phyloP scores from a whole-genome alignment of 306 rosid genomes.

The Gillenia trifoliata region DNA sequence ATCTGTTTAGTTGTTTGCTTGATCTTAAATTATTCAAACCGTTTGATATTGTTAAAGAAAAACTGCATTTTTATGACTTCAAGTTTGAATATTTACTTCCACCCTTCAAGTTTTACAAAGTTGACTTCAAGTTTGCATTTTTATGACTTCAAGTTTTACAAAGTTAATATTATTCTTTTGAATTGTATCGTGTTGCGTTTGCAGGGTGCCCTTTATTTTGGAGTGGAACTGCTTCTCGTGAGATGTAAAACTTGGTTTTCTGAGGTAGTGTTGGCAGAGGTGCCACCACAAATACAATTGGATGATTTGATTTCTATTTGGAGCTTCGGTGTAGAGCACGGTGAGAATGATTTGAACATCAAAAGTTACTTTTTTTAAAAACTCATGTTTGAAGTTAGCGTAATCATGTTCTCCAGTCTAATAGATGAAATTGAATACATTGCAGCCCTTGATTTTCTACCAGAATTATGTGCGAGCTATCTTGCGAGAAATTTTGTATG shows the following conservation, averaged over 20 bases:
- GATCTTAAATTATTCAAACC: neutral
- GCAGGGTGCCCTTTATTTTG: conserved; percentile 83
- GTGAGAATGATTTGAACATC: conserved; percentile 25
- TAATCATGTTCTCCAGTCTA: conserved; percentile 24
- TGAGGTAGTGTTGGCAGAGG: conserved; percentile 34
- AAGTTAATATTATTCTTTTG: too few species aligned
- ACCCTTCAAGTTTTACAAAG: too few species aligned
- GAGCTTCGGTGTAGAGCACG: conserved; percentile 55
- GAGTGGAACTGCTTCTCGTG: conserved; percentile 57
- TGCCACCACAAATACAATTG: conserved; percentile 32
- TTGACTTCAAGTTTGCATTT: too few species aligned
- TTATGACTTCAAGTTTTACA: neutral
- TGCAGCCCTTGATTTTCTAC: conserved; percentile 56
- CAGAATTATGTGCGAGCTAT: conserved; percentile 49
- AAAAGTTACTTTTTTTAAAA: neutral
- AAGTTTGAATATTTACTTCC: neutral
- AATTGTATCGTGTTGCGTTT: conserved; percentile 16
- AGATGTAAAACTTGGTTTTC: conserved; percentile 65
- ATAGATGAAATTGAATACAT: conserved; percentile 17
- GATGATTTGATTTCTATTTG: conserved; percentile 61
- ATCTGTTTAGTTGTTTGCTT: neutral
- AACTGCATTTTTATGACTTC: neutral
- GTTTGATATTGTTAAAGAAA: neutral
- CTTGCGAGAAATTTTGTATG: conserved; percentile 86
- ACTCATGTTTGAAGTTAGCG: conserved; percentile 1